These are phyloP conservation scores for Macadamia integrifolia DNA, from an alignment of 164 flowering plant genomes.

Conservation along the genomic window DNA sequence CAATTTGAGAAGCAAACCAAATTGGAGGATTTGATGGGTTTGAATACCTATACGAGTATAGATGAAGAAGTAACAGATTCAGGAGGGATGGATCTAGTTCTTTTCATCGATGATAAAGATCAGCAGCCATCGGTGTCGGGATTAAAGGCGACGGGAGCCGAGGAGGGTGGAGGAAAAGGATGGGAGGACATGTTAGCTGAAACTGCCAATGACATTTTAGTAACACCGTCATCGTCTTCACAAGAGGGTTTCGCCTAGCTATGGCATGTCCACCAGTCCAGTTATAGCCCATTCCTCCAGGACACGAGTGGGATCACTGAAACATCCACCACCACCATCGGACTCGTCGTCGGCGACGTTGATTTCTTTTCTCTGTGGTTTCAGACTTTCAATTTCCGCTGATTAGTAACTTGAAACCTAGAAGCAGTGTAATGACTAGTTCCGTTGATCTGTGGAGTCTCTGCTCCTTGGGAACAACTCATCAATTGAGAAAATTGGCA, in stretches of 20 bases:
- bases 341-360: conserved; percentile 4
- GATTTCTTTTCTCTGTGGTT: background rate
- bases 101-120: conserved; percentile 18
- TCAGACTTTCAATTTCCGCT: too few relatives aligned
- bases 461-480: too few relatives aligned
- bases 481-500: too few relatives aligned
- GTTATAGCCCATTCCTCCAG: conserved; percentile 55
- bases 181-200: conserved; percentile 58
- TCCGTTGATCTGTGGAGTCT: too few relatives aligned
- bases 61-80: background rate
- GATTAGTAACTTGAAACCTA: too few relatives aligned
- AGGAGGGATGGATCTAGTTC: too few relatives aligned
- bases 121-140: background rate
- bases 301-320: conserved; percentile 12
- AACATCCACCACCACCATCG: background rate
- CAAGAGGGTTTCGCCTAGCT: conserved; percentile 1
- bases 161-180: conserved; percentile 2
- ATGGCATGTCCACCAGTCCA: conserved; percentile 7
- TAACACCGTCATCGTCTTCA: background rate
- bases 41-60: background rate
- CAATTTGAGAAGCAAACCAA: conserved; percentile 12
- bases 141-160: background rate
- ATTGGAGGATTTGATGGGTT: conserved; percentile 13
- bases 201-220: conserved; percentile 1
- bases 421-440: too few relatives aligned